phyloP scores from a whole-genome alignment of 2,329 filamentous ascomycete species.

The Trichophyton schoenleinii region DNA sequence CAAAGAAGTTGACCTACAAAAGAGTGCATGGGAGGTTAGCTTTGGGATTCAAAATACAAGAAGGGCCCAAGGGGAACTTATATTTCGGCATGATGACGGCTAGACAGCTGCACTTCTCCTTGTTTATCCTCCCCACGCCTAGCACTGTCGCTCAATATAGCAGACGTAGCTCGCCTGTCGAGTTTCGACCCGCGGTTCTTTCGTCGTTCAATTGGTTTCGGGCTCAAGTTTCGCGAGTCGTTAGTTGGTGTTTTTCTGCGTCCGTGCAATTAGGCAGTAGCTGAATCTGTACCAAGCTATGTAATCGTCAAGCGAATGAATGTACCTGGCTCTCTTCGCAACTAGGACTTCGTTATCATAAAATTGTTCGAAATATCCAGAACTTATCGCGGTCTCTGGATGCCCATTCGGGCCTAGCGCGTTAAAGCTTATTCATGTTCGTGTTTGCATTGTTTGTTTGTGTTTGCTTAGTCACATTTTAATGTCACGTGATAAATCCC shows the following conservation, averaged over 20 bases:
- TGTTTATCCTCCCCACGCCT: not conserved
- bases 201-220: not conserved
- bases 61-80: conserved; percentile 38
- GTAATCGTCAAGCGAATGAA: not conserved
- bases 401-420: not conserved
- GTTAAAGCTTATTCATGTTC: not conserved
- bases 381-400: not conserved
- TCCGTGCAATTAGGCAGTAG: not conserved
- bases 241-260: too few species aligned
- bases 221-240: not conserved
- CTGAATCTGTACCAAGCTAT: not conserved
- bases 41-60: conserved; percentile 4
- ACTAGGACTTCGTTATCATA: not conserved
- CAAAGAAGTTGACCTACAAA: conserved; percentile 44
- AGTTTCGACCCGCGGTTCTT: not conserved
- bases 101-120: not conserved
- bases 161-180: not conserved
- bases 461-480: not conserved
- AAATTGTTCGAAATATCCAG: not conserved
- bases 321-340: not conserved
- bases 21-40: conserved; percentile 47
- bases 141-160: not conserved
- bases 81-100: conserved; percentile 63
- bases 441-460: not conserved
- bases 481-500: not conserved